These are phyloP conservation scores for Lasiosphaeria hispida DNA, from an alignment of 495 filamentous ascomycete species.

Conservation along the genomic window DNA sequence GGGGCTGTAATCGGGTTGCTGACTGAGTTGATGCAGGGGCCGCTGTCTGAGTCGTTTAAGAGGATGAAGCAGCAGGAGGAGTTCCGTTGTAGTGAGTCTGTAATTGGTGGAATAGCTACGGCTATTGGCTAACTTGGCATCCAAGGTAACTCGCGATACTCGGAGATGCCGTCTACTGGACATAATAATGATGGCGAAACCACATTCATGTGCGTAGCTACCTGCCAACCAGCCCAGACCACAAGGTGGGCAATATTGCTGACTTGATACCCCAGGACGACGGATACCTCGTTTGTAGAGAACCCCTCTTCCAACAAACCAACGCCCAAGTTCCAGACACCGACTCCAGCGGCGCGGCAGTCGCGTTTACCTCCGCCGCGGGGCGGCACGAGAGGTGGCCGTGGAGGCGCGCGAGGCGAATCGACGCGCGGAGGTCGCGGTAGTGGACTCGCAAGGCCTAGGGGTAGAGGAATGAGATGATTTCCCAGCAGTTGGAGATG, in stretches of 20 bases:
- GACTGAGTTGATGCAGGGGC: constrained; percentile 32
- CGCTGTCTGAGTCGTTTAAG: constrained; percentile 65
- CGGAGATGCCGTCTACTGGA: constrained; percentile 22
- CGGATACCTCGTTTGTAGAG: constrained; percentile 90
- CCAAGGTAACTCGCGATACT: constrained; percentile 14
- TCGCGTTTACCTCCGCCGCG: constrained; percentile 38
- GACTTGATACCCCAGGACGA: constrained; percentile 62
- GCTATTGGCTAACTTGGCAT: neutral
- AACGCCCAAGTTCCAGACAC: constrained; percentile 61
- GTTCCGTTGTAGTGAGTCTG: constrained; percentile 29
- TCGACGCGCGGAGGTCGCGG: constrained; percentile 33
- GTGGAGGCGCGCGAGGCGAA: constrained; percentile 20
- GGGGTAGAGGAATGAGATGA: constrained; percentile 38
- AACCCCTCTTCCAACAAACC: constrained; percentile 74
- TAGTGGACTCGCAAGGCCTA: constrained; percentile 48
- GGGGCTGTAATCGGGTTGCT: neutral
- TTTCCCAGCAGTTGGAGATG: neutral
- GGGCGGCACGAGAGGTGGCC: constrained; percentile 37
- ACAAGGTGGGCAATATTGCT: neutral
- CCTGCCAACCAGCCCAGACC: neutral
- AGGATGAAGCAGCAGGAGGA: constrained; percentile 57
- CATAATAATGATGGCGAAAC: constrained; percentile 59
- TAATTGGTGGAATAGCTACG: constrained; percentile 1
- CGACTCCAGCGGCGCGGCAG: constrained; percentile 49
- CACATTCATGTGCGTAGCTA: constrained; percentile 74